Conservation (phyloP, 805 yeast genomes). For the Torulaspora microellipsoides region DNA sequence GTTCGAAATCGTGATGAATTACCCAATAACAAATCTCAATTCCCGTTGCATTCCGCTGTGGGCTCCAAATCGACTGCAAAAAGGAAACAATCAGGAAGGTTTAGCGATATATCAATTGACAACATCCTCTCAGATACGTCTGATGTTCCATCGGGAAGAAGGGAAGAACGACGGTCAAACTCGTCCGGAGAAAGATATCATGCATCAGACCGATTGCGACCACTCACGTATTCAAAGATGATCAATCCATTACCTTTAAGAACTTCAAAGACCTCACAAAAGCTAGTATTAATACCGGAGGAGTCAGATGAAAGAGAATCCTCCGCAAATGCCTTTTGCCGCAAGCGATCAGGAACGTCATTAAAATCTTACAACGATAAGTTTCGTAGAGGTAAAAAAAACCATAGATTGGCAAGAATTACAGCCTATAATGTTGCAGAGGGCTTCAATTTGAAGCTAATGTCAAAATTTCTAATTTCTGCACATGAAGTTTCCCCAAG, state of each 20-base stretch:
- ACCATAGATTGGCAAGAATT: slow-evolving; percentile 69
- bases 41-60: slow-evolving; percentile 1
- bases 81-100: slow-evolving; percentile 37
- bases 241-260: slow-evolving; percentile 45
- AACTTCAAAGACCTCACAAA: slow-evolving; percentile 81
- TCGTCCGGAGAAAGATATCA: slow-evolving; percentile 31
- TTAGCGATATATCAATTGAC: slow-evolving; percentile 77
- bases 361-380: slow-evolving; percentile 41
- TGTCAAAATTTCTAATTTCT: slow-evolving; percentile 58
- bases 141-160: slow-evolving; percentile 76
- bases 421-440: slow-evolving; percentile 92
- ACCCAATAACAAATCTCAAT: slow-evolving; percentile 5
- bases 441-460: slow-evolving; percentile 60
- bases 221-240: slow-evolving; percentile 19
- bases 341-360: slow-evolving; percentile 13
- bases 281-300: slow-evolving; percentile 78
- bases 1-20: slow-evolving; percentile 12
- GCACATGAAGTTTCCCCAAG: slow-evolving; percentile 84
- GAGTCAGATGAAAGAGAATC: slow-evolving; percentile 24
- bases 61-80: slow-evolving; percentile 2
- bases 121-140: slow-evolving; percentile 71
- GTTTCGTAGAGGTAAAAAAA: slow-evolving; percentile 16
- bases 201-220: slow-evolving; percentile 13
- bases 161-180: slow-evolving; percentile 41
- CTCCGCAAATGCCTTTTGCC: slow-evolving; percentile 5